Percentiles rank a stretch among this genome's conserved stretches.
phyloP scores from a whole-genome alignment of 768 basidiomycete species.

The Psilocybe cubensis region DNA sequence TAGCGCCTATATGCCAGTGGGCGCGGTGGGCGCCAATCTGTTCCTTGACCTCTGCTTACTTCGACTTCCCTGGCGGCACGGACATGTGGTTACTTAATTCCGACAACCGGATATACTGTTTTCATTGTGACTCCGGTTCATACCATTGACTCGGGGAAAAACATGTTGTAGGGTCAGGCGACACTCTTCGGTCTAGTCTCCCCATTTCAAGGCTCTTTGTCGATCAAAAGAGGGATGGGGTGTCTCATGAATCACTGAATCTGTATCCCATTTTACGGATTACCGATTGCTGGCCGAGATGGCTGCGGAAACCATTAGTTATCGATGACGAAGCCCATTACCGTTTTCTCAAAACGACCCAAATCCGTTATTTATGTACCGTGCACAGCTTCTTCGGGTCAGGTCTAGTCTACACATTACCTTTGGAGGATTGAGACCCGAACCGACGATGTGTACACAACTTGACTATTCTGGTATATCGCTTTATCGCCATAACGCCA shows the following conservation, averaged over 20 bases:
- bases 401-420: background rate
- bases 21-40: background rate
- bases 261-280: background rate
- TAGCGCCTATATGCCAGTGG: background rate
- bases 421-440: background rate
- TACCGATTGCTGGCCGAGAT: background rate
- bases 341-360: background rate
- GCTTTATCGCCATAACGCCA: background rate
- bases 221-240: background rate
- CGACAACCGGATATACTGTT: background rate
- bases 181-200: background rate
- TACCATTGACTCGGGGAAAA: slow-evolving; percentile 15
- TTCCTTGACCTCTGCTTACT: background rate
- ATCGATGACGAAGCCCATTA: slow-evolving; percentile 1
- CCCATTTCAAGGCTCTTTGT: background rate
- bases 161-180: slow-evolving; percentile 6
- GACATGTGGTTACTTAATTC: background rate
- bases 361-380: background rate
- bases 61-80: background rate
- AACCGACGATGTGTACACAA: background rate
- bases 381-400: background rate
- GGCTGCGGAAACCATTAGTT: background rate
- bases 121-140: background rate
- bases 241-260: background rate
- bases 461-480: background rate